Evolutionary conservation across 2,329 filamentous ascomycete genomes (phyloP), one percentile per base, ranked within the genome.

Genomic region (Aspergillus sp.): DNA sequence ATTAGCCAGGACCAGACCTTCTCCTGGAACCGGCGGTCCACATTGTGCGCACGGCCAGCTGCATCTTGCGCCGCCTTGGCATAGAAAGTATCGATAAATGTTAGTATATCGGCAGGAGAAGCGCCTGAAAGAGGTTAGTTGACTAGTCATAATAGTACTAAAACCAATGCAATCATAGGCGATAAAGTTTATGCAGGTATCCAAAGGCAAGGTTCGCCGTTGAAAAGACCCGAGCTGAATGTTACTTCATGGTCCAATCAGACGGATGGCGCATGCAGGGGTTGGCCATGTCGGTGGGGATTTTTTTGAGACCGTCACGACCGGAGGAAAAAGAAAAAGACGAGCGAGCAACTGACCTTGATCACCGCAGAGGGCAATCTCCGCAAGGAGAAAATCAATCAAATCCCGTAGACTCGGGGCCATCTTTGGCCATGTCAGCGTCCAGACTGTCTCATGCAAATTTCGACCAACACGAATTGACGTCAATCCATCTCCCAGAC

Each of bases 1-100:
- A 74, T 80, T 54, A 89, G 75, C 85, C 85, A 88, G 38, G 75
- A 74, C 84, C 86, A 88, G 38, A 85, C 76, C 52, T 79, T 81
- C 52, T 82, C 79, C 60, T 85, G 76, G 62, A 88, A 81, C 7
- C 64, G 73, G 38, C 80, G 79, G 66, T 87, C 84, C 51, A 85
- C 74, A 19, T 58, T 67, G 51, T 72, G 72, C 30, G 17, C 65
- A 19, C 62, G 67, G 19, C 61, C 21, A 19, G 59, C 59, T 36
- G 56, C 57, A 60, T 72, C 63, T 15, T 70, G 59, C 23, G 64
- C 38, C 19, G 65, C 41, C 45, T 65, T 67, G 25, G 65, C 58
- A 66, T 80, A 79, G 61, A 78, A 79, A 17, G 68, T 53, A 56
- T 74, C 67, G 54, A 76, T 73, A 51, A 72, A 74, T 17, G 64